phyloP scores from a whole-genome alignment of 768 basidiomycete species.

The Russula sp. region DNA sequence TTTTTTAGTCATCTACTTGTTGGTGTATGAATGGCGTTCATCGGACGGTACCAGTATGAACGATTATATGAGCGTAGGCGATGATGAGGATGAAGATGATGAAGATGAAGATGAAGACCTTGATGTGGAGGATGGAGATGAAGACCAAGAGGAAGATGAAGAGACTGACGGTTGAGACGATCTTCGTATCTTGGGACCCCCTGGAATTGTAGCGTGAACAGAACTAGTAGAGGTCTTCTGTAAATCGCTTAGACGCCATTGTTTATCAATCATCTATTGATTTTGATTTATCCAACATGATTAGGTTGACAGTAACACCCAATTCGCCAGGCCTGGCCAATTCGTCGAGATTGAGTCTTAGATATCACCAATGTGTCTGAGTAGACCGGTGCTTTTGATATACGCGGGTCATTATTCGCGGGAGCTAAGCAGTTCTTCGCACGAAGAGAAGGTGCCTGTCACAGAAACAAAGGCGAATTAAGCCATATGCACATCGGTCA shows the following conservation, averaged over 20 bases:
- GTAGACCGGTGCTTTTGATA: no score
- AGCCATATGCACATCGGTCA: no score
- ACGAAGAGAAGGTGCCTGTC: no score
- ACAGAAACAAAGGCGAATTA: no score
- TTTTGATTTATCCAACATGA: neutral
- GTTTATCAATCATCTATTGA: constrained; percentile 6
- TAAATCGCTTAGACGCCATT: neutral
- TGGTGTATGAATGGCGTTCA: neutral
- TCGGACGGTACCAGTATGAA: constrained; percentile 23
- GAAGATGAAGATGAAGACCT: constrained; percentile 22
- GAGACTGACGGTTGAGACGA: constrained; percentile 1
- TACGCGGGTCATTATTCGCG: no score
- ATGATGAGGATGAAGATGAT: constrained; percentile 21
- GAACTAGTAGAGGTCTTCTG: neutral
- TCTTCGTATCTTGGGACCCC: no score
- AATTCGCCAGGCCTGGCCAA: neutral
- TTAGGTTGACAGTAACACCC: neutral
- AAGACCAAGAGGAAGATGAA: constrained; percentile 7
- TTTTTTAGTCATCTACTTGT: neutral
- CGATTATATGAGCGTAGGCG: constrained; percentile 28
- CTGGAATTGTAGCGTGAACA: neutral
- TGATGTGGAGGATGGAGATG: constrained; percentile 10
- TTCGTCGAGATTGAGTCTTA: neutral
- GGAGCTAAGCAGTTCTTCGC: no score
- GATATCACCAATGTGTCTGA: no score